Evolutionary conservation across 2,329 filamentous ascomycete species (phyloP).

Genomic region (Aspergillus pseudonomiae): DNA sequence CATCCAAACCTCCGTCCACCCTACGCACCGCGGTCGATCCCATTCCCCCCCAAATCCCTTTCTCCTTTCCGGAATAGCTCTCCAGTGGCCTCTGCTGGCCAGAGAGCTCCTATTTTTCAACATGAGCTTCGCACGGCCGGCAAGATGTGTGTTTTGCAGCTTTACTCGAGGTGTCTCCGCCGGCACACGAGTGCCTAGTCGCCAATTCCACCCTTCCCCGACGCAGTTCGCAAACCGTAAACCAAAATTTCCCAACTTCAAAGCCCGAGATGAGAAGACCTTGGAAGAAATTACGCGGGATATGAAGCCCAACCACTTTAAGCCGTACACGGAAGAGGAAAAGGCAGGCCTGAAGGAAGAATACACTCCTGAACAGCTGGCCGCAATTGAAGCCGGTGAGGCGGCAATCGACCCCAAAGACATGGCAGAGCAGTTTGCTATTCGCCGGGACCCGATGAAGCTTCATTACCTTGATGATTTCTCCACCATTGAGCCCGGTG

Average conservation of each 20-base stretch:
- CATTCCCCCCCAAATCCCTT: slow-evolving; percentile 1
- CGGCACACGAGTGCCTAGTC: slow-evolving; percentile 47
- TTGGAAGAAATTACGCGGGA: slow-evolving; percentile 25
- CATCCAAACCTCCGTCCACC: slow-evolving; percentile 13
- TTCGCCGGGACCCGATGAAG: slow-evolving; percentile 72
- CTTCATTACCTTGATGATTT: slow-evolving; percentile 83
- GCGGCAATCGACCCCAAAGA: slow-evolving; percentile 73
- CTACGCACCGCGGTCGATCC: slow-evolving; percentile 6
- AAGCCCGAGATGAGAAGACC: slow-evolving; percentile 36
- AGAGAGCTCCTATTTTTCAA: slow-evolving; percentile 31
- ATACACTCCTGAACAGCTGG: slow-evolving; percentile 81
- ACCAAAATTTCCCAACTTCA: slow-evolving; percentile 44
- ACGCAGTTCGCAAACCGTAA: slow-evolving; percentile 41
- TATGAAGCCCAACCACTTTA: slow-evolving; percentile 38
- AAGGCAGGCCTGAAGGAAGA: slow-evolving; percentile 62
- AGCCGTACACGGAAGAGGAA: slow-evolving; percentile 69
- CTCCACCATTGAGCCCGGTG: slow-evolving; percentile 71
- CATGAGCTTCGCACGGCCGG: slow-evolving; percentile 55
- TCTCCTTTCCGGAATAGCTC: slow-evolving; percentile 15
- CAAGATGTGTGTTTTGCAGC: slow-evolving; percentile 55
- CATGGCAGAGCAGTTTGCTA: slow-evolving; percentile 70
- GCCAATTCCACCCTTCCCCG: slow-evolving; percentile 53
- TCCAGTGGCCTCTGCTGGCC: slow-evolving; percentile 32
- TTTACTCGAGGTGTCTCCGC: slow-evolving; percentile 46
- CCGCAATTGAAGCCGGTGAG: slow-evolving; percentile 80